Base-by-base conservation (phyloP, 352 stramenopile genomes). In the Elongisporangium senticosum region DNA sequence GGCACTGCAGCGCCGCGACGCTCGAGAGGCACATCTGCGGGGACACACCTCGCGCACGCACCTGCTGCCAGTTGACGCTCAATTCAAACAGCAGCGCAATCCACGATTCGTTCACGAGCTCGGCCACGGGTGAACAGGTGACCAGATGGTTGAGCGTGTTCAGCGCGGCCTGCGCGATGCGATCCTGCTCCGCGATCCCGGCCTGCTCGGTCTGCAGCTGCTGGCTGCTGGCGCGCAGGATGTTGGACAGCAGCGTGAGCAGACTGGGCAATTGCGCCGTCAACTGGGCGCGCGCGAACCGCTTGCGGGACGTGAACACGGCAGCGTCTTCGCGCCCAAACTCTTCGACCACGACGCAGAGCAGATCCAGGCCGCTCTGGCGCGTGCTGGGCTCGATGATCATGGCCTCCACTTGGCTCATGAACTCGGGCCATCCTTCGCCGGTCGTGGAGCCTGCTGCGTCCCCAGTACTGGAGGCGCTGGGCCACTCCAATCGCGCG, bases 281-380 rank as follows among this genome's bases (percentile, higher is more conserved):
- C 21, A 91, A 56, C 52, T 74, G 69, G 10, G 23, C 15, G 49
- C 83, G 77, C 3, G 73, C 82, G 20, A 72, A 70, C 1, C 57
- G 65, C 66, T 87, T 89, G 8, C 66, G 39, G 20, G 66, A 67
- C 10, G 82, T 77, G 20, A 89, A 60, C 23, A 74, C 74, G 7
- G 83, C 55, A 14, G 77, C 77, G 56, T 89, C 78, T 0, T 91
- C 79, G 17, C 82, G 79, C 7, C 82, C 79, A 64, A 91, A 90
- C 64, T 91, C 82, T 49, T 91, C 82, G 22, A 68, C 74, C 1
- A 91, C 66, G 2, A 90, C 77, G 23, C 58, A 54, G 1, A 91
- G 58, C 39, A 91, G 64, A 54, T 91, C 72, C 17, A 91, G 64
- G 7, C 82, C 82, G 24, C 56, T 75, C 59, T 76, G 63, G 3